Evolutionary conservation across 768 basidiomycete species (phyloP), one percentile per base, ranked within the genome.

Genomic region (Boletus speciosus): DNA sequence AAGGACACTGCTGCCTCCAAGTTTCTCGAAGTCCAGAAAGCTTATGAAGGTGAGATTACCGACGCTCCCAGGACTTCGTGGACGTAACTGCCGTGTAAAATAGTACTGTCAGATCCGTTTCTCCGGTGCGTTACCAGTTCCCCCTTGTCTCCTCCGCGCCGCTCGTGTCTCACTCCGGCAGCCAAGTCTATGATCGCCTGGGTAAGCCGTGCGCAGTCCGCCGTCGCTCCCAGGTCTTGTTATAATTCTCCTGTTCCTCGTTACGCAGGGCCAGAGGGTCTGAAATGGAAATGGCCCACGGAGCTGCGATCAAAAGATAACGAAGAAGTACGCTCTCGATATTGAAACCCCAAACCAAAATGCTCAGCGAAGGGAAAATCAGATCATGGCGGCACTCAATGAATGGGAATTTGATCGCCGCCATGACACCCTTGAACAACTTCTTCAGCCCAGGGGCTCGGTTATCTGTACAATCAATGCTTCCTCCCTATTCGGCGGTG

Each of bases 1-100:
- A 83, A 81, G 63, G 76, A 72, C 46, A 76, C 81, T 1, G 90
- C 92, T 1, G 79, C 83, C 25, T 75, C 78, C 32, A 80, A 79
- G 47, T 93, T 93, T 58, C 76, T 86, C 16, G 82, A 86, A 66
- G 79, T 94, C 21, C 89, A 92, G 59, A 86, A 85, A 59, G 90
- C 92, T 12, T 93, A 93, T 66, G 84, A 93, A 79, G 81, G 88
- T 85, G 61, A 49, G 75, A 15, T 21, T 40, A 15, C 25, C 10
- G 36, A 16, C 39, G n/a, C 38, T 32, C n/a, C 36, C 25, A 29
- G 27, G 9, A 32, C 32, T 39, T 9, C 37, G 31, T 25, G 31
- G 42, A 14, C 31, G 27, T 62, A 27, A 63, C 54, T 39, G 50
- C 49, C 50, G 47, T 49, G 49, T 42, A 50, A 60, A 57, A 51